A percentile compares a stretch with the other conserved stretches of the same genome.
Conservation (phyloP, 2,329 filamentous ascomycete genomes). For the Coniochaeta sp. region DNA sequence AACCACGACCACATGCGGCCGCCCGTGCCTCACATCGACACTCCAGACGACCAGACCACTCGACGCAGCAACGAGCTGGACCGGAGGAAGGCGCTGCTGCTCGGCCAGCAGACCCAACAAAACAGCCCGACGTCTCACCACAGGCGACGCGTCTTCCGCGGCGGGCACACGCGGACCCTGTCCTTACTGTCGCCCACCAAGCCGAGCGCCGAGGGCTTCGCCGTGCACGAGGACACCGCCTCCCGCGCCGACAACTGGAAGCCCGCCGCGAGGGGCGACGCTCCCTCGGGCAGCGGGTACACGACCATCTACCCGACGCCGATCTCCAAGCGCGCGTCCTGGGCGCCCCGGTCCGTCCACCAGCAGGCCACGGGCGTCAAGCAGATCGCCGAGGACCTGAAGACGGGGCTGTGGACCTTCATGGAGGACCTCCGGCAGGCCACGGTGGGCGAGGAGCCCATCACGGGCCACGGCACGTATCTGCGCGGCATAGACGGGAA, state of each 20-base stretch:
- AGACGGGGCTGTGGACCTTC: constrained; percentile 86
- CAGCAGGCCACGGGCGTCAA: constrained; percentile 43
- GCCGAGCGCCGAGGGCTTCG: constrained; percentile 31
- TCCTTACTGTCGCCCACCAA: constrained; percentile 73
- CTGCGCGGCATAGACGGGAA: constrained; percentile 25
- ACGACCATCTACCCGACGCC: constrained; percentile 24
- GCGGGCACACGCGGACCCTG: constrained; percentile 55
- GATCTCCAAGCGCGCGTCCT: constrained; percentile 50
- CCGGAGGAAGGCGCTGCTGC: constrained; percentile 61
- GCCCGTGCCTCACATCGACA: constrained; percentile 11
- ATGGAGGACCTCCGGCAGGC: constrained; percentile 92
- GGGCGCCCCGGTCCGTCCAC: constrained; percentile 45
- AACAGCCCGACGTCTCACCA: constrained; percentile 25
- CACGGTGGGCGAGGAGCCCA: constrained; percentile 88
- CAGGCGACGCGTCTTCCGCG: constrained; percentile 62
- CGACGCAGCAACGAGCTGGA: constrained; percentile 58
- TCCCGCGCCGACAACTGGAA: constrained; percentile 28
- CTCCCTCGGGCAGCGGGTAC: constrained; percentile 21
- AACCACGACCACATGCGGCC: constrained; percentile 52
- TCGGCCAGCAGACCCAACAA: constrained; percentile 36
- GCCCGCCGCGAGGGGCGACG: constrained; percentile 22
- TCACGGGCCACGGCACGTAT: constrained; percentile 40
- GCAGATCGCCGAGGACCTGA: constrained; percentile 84
- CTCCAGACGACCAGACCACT: constrained; percentile 24
- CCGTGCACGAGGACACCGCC: constrained; percentile 29